Percentiles rank a stretch among this genome's conserved stretches.
Conservation (phyloP, 345 rosid genomes). For the Conringia planisiliqua region DNA sequence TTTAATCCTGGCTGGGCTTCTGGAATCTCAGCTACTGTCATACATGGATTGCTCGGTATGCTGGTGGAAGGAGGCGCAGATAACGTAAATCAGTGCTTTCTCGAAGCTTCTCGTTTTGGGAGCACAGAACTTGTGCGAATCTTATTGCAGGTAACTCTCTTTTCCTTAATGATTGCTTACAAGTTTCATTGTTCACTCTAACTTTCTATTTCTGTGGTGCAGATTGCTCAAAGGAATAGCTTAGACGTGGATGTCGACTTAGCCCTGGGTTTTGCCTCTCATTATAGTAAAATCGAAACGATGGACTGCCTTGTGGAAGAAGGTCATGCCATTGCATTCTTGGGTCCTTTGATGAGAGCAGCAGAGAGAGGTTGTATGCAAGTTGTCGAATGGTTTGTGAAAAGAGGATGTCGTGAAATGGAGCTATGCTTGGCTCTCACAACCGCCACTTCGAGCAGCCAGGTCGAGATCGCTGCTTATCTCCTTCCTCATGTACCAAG, state of each 20-base stretch:
- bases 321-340: slow-evolving; percentile 86
- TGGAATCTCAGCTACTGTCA: slow-evolving; percentile 82
- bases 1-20: slow-evolving; percentile 97
- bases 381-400: slow-evolving; percentile 95
- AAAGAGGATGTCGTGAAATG: slow-evolving; percentile 85
- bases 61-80: slow-evolving; percentile 97
- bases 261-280: slow-evolving; percentile 92
- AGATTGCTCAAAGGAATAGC: slow-evolving; percentile 98
- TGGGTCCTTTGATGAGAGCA: slow-evolving; percentile 96
- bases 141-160: slow-evolving; percentile 63
- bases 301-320: slow-evolving; percentile 99
- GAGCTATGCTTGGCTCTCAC: slow-evolving; percentile 95
- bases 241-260: slow-evolving; percentile 95
- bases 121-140: slow-evolving; percentile 98
- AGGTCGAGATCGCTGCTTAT: slow-evolving; percentile 74
- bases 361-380: slow-evolving; percentile 95
- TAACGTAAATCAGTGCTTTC: slow-evolving; percentile 92
- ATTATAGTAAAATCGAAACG: slow-evolving; percentile 83
- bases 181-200: background rate
- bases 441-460: slow-evolving; percentile 95
- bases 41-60: slow-evolving; percentile 85
- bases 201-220: slow-evolving; percentile 17
- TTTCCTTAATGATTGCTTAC: background rate
- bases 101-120: slow-evolving; percentile 98
- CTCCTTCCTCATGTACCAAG: slow-evolving; percentile 88